Conservation (phyloP, 1,139 yeast species). For the Pichia norvegensis region DNA sequence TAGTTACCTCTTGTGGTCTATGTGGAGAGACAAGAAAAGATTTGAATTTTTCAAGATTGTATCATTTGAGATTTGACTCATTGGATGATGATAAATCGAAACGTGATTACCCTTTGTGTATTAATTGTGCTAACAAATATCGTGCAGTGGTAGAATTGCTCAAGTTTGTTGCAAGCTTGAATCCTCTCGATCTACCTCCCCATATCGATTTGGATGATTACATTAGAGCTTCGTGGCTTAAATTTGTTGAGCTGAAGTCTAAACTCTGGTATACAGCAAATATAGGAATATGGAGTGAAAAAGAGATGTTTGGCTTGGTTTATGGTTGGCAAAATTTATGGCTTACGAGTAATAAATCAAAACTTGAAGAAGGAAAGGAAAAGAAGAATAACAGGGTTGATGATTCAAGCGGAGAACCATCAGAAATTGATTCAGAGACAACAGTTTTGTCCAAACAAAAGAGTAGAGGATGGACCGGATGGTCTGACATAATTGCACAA, state of each 20-base stretch:
- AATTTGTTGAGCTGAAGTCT: slow-evolving; percentile 46
- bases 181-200: slow-evolving; percentile 8
- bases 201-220: slow-evolving; percentile 14
- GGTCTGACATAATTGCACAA: slow-evolving; percentile 9
- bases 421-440: neutral
- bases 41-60: slow-evolving; percentile 67
- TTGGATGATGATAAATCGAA: slow-evolving; percentile 19
- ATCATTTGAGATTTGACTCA: slow-evolving; percentile 44
- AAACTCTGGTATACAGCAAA: slow-evolving; percentile 73
- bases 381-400: neutral
- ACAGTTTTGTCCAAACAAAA: neutral
- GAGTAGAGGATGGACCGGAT: slow-evolving; percentile 11
- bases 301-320: slow-evolving; percentile 23
- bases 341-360: slow-evolving; percentile 8
- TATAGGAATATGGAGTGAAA: slow-evolving; percentile 53
- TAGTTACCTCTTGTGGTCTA: slow-evolving; percentile 63
- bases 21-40: slow-evolving; percentile 74
- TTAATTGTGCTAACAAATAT: slow-evolving; percentile 69
- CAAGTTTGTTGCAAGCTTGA: slow-evolving; percentile 54
- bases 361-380: neutral
- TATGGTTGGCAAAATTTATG: slow-evolving; percentile 27
- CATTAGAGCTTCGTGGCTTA: slow-evolving; percentile 47
- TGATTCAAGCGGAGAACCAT: neutral
- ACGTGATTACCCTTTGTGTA: slow-evolving; percentile 64
- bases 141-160: slow-evolving; percentile 80